Base-by-base conservation (phyloP, 2,329 filamentous ascomycete species). In the Claviceps africana region DNA sequence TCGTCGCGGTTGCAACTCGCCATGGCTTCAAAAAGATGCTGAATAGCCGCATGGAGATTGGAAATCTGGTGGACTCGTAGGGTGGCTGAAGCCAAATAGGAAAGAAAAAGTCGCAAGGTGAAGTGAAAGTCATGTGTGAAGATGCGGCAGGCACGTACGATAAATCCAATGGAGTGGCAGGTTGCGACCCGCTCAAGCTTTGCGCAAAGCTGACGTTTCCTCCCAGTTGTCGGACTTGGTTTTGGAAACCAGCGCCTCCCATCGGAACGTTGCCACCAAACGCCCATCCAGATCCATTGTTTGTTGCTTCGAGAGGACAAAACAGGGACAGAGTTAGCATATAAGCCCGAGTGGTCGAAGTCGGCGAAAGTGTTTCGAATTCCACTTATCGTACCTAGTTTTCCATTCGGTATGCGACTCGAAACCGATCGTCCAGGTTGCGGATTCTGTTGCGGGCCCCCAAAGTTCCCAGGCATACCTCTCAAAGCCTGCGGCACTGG, bases 161-260 rank as follows among this genome's bases (percentile, higher is more conserved):
- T 53, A 79, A 70, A 64, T 85, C 81, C 55, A 84, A 67, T 43
- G 79, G 75, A 56, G 80, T 79, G 58, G 76, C 70, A 59, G 78
- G 75, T 66, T 82, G 79, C 53, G 80, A 82, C 56, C 78, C 78
- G 61, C 75, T 76, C 61, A 84, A 69, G 62, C 79, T 83, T 64
- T 84, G 81, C 48, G 81, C 80, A 67, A 84, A 84, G 65, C 80
- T 84, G 54, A 81, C 70, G 64, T 76, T 81, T 59, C 78, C 72
- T 56, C 75, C 73, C 61, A 79, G 67, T 68, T 80, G 74, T 61
- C 77, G 72, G 51, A 70, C 65, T 48, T 73, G 70, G 57, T 72
- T 79, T 61, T 73, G 77, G 53, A 81, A 70, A 44, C 71, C 71
- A 60, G 72, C 73, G 59, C 70, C 69, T 53, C 78, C 75, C 76